Evolutionary conservation across 208 protist genomes (phyloP), one percentile per base, ranked within the genome.

Genomic region (Leptomonas pyrrhocoris): DNA sequence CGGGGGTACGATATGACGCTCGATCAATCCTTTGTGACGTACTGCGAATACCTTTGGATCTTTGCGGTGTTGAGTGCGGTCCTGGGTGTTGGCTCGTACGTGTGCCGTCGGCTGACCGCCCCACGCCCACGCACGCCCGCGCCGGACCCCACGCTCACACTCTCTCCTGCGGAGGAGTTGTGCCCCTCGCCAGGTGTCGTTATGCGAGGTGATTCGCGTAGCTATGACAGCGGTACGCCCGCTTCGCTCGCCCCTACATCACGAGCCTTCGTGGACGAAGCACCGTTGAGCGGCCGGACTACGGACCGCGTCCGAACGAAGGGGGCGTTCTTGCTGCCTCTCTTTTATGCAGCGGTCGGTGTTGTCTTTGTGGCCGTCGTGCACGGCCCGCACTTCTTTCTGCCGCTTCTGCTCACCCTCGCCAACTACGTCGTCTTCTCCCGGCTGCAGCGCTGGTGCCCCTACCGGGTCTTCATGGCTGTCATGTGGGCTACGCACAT

Each of bases 401-500:
- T 82, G 30, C 62, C 69, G n/a, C 53, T 81, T 12, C 21, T 76
- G 36, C 34, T 80, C 30, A 66, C 65, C 21, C 11, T 58, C 45
- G 53, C 73, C 25, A 88, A 83, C 59, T 88, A 84, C 73, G 53
- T 74, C 34, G 43, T 77, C 60, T 68, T 85, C 58, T 23, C 58
- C n/a, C 30, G 60, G 73, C 80, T 86, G 78, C 79, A 68, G 55
- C 63, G 71, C 25, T 66, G 38, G 83, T 87, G 76, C 72, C 51
- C 77, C 23, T 80, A 80, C 69, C 61, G 72, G 58, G 21, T 79
- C 28, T 86, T 82, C 70, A 81, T 85, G 79, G 23, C 60, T 21
- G 51, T 80, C 60, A 86, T 88, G 86, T 91, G 86, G 83, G 15
- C 27, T 48, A 45, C 36, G 31, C 77, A 89, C 71, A 60, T 86